phyloP scores from a whole-genome alignment of 495 filamentous ascomycete species.

The Hypoxylon rickii region DNA sequence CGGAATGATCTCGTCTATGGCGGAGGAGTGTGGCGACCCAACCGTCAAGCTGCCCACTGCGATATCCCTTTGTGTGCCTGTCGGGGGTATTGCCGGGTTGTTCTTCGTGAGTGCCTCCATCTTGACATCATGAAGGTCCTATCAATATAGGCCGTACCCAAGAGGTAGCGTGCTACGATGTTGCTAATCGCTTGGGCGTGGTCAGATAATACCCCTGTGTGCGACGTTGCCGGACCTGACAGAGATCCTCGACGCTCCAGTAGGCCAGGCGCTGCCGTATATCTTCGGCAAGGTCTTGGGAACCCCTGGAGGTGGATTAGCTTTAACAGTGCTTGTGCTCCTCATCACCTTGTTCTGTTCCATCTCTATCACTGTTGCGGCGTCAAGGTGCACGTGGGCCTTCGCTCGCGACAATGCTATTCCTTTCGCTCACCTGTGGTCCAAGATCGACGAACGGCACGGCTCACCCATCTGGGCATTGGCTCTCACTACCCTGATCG shows the following conservation, averaged over 20 bases:
- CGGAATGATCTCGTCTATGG: slow-evolving; percentile 65
- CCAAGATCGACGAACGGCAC: slow-evolving; percentile 51
- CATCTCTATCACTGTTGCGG: slow-evolving; percentile 56
- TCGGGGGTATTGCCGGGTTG: slow-evolving; percentile 62
- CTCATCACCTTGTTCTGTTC: slow-evolving; percentile 63
- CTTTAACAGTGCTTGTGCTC: slow-evolving; percentile 68
- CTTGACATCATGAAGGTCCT: too few relatives aligned
- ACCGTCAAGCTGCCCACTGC: slow-evolving; percentile 62
- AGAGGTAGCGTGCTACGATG: too few relatives aligned
- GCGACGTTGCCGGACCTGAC: slow-evolving; percentile 52
- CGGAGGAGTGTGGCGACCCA: slow-evolving; percentile 60
- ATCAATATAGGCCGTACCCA: too few relatives aligned
- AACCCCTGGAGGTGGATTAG: slow-evolving; percentile 63
- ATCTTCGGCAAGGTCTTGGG: slow-evolving; percentile 60
- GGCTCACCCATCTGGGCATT: slow-evolving; percentile 55
- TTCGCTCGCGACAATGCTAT: slow-evolving; percentile 64
- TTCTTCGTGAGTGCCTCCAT: slow-evolving; percentile 55
- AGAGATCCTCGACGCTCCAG: slow-evolving; percentile 50
- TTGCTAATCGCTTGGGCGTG: background rate
- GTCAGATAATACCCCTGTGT: slow-evolving; percentile 36
- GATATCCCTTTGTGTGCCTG: slow-evolving; percentile 61
- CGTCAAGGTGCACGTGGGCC: slow-evolving; percentile 57
- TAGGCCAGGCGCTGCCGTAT: slow-evolving; percentile 58
- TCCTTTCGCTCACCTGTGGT: slow-evolving; percentile 65
- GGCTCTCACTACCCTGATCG: slow-evolving; percentile 56